Evolutionary conservation across 139 green algal species (phyloP).

Genomic region (Coelastrella sp.): DNA sequence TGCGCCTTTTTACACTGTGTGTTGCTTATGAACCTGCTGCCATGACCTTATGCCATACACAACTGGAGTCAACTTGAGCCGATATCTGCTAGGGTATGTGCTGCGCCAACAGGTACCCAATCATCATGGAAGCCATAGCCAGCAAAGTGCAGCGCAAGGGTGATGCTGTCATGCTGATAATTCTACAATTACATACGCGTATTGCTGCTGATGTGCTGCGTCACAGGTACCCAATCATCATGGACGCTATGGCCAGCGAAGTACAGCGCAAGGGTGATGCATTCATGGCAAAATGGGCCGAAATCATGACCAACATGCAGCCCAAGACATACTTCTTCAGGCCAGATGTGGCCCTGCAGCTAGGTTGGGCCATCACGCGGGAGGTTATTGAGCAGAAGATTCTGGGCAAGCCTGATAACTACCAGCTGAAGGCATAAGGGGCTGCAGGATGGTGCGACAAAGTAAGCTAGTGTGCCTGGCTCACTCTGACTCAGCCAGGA

Average conservation of each 20-base stretch:
- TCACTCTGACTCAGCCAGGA: too few relatives aligned
- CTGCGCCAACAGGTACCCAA: too few relatives aligned
- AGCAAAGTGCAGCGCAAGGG: too few relatives aligned
- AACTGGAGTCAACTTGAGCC: too few relatives aligned
- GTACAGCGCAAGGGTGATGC: slow-evolving; percentile 86
- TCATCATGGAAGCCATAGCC: too few relatives aligned
- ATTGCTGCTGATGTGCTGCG: neutral
- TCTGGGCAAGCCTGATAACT: slow-evolving; percentile 66
- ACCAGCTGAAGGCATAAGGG: slow-evolving; percentile 55
- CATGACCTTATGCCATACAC: too few relatives aligned
- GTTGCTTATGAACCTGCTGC: too few relatives aligned
- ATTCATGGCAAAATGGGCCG: slow-evolving; percentile 89
- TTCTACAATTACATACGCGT: neutral
- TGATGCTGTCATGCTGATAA: too few relatives aligned
- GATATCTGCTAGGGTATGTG: too few relatives aligned
- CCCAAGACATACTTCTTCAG: slow-evolving; percentile 95
- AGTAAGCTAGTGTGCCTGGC: too few relatives aligned
- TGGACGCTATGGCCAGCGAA: slow-evolving; percentile 91
- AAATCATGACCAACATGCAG: slow-evolving; percentile 94
- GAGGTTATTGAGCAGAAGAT: slow-evolving; percentile 91
- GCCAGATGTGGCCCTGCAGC: slow-evolving; percentile 59
- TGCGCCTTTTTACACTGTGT: too few relatives aligned
- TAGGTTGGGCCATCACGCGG: slow-evolving; percentile 85
- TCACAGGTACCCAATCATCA: slow-evolving; percentile 65
- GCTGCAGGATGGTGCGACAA: neutral